Evolutionary conservation across 306 rosid genomes (phyloP).

Genomic region (Argentina anserina): DNA sequence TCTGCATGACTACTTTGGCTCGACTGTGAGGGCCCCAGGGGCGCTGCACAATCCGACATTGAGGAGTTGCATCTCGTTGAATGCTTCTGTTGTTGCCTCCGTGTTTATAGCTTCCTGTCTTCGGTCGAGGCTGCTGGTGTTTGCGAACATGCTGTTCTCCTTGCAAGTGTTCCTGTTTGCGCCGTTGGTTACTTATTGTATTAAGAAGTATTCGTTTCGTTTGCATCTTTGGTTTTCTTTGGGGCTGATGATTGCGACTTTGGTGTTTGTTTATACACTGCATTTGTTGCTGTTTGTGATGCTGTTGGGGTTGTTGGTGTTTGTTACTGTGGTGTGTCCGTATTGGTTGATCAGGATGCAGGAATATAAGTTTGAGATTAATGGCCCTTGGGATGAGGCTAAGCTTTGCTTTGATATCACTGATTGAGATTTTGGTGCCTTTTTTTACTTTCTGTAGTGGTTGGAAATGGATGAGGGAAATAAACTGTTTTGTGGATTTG

Average conservation of each 20-base stretch:
- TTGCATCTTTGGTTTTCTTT: slow-evolving; percentile 71
- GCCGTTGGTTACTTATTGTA: slow-evolving; percentile 70
- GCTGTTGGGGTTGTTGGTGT: slow-evolving; percentile 63
- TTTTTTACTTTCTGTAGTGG: too few relatives aligned
- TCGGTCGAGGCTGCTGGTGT: slow-evolving; percentile 76
- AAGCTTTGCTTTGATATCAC: slow-evolving; percentile 88
- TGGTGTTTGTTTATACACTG: slow-evolving; percentile 57
- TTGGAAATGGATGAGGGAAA: background rate
- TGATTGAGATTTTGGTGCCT: slow-evolving; percentile 38
- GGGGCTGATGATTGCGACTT: slow-evolving; percentile 50
- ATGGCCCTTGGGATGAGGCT: slow-evolving; percentile 98
- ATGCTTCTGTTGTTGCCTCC: slow-evolving; percentile 86
- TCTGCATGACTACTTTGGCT: slow-evolving; percentile 82
- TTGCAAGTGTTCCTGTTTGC: slow-evolving; percentile 88
- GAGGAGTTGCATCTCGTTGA: slow-evolving; percentile 76
- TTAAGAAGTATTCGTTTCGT: slow-evolving; percentile 65
- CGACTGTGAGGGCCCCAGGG: slow-evolving; percentile 64
- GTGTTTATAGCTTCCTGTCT: slow-evolving; percentile 86
- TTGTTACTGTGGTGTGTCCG: slow-evolving; percentile 77
- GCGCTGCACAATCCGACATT: slow-evolving; percentile 60
- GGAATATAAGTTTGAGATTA: slow-evolving; percentile 84
- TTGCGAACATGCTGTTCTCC: slow-evolving; percentile 80
- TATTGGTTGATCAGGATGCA: slow-evolving; percentile 87
- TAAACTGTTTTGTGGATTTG: background rate
- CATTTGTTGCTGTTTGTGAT: slow-evolving; percentile 55